Evolutionary conservation across 164 flowering plant species (phyloP), one percentile per base, ranked within the genome.

Genomic region (Malania oleifera): DNA sequence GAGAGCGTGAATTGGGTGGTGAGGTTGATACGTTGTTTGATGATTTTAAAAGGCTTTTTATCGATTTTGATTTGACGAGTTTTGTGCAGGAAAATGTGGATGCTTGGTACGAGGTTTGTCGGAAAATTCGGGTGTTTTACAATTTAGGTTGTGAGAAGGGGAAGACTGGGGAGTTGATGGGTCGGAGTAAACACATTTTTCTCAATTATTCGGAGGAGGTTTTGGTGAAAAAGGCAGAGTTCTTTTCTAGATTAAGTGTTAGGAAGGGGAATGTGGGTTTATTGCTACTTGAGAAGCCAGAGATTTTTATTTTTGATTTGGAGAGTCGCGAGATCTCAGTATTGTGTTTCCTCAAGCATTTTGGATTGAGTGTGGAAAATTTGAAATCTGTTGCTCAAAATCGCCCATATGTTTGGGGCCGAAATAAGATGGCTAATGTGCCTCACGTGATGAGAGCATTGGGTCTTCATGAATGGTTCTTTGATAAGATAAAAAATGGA

Each of bases 381-480:
- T 25, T 75, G 40, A 27, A 54, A 49, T 38, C 61, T n/a, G 59
- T 83, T 44, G 28, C 61, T 40, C 41, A 52, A 35, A 54, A 61
- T 12, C 82, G 68, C 51, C 79, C 84, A 57, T 66, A 78, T 70
- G 77, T 79, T 40, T 51, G 82, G 51, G 96, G 91, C 3, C 79
- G 71, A 67, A 85, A 80, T 57, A 71, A 56, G 65, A 67, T 87
- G 67, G 63, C 54, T 45, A 79, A 87, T 71, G 54, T 87, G 60
- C 89, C 95, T 56, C 57, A 79, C 62, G 67, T 76, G 40, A 64
- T 83, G 77, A 78, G 80, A 69, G 78, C 84, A 2, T 39, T 84
- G 72, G 66, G 76, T 71, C 81, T 78, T 29, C 79, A 78, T 20
- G 66, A 66, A 14, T 85, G 89, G 91, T 76, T 85, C 59, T 75